Evolutionary conservation across 805 yeast species (phyloP).

Genomic region (Metschnikowia koreensis): DNA sequence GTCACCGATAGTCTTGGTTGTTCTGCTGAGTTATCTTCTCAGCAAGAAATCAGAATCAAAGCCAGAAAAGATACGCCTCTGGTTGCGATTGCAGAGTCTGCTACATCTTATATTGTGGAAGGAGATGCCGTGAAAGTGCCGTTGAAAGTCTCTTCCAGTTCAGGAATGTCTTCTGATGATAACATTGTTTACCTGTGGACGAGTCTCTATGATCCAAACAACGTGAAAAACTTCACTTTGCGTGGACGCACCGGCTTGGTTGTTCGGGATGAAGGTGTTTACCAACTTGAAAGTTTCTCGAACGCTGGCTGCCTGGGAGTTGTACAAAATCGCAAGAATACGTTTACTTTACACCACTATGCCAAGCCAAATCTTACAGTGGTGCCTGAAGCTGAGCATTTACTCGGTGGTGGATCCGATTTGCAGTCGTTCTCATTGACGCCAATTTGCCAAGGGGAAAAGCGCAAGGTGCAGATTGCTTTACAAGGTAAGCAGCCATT

Average conservation of each 20-base stretch:
- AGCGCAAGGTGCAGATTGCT: constrained; percentile 31
- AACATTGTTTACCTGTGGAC: constrained; percentile 30
- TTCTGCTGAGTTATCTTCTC: constrained; percentile 62
- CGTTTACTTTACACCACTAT: constrained; percentile 23
- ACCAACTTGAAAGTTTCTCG: constrained; percentile 36
- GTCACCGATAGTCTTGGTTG: constrained; percentile 79
- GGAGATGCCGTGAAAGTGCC: constrained; percentile 64
- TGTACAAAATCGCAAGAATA: constrained; percentile 16
- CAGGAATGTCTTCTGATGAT: constrained; percentile 30
- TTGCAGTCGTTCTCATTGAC: constrained; percentile 20
- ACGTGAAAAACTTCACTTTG: constrained; percentile 7
- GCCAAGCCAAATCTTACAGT: constrained; percentile 22
- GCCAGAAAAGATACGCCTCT: constrained; percentile 71
- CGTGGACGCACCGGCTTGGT: constrained; percentile 19
- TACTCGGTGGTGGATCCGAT: background rate
- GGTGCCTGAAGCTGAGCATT: constrained; percentile 19
- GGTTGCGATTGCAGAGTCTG: constrained; percentile 28
- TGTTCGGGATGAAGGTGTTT: constrained; percentile 43
- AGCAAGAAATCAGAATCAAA: constrained; percentile 57
- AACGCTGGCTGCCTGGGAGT: constrained; percentile 49
- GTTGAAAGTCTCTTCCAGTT: constrained; percentile 32
- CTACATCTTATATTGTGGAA: constrained; percentile 48
- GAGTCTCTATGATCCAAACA: constrained; percentile 19
- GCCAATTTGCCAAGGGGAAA: constrained; percentile 34
- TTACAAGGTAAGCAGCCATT: constrained; percentile 66